Conservation (phyloP, 2,329 filamentous ascomycete genomes). For the Aureobasidium melanogenum region DNA sequence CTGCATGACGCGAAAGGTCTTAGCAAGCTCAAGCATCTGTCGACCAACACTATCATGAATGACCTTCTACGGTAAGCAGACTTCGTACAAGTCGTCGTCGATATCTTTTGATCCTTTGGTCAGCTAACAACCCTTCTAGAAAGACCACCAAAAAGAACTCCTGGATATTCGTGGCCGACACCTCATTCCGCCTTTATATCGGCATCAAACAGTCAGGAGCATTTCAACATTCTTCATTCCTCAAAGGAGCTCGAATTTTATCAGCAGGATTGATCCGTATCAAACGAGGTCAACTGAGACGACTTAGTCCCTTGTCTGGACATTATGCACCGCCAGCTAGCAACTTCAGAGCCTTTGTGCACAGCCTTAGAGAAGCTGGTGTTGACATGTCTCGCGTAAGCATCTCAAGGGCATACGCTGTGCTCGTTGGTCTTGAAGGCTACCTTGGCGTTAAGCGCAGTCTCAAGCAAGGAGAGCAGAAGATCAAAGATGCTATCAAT, state of each 20-base stretch:
- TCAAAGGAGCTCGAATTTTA: constrained; percentile 72
- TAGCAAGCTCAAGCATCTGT: constrained; percentile 57
- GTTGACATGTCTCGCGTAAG: constrained; percentile 73
- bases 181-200: constrained; percentile 74
- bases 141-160: constrained; percentile 77
- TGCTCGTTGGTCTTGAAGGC: constrained; percentile 72
- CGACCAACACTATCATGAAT: constrained; percentile 65
- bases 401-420: constrained; percentile 72
- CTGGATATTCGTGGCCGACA: constrained; percentile 91
- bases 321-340: constrained; percentile 78
- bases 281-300: constrained; percentile 67
- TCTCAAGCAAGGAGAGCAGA: constrained; percentile 48
- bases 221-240: constrained; percentile 86
- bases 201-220: constrained; percentile 83
- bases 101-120: not conserved
- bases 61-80: constrained; percentile 53
- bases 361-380: constrained; percentile 59
- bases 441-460: constrained; percentile 63
- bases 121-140: not conserved
- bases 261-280: constrained; percentile 81
- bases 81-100: too few relatives aligned
- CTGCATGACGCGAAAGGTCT: constrained; percentile 53
- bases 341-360: constrained; percentile 77
- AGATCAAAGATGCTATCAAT: constrained; percentile 50
- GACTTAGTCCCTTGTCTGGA: constrained; percentile 59